Percentiles rank a stretch among this genome's conserved stretches.
These are phyloP conservation scores for Botrytis squamosa DNA, from an alignment of 2,329 filamentous ascomycete genomes.

Conservation along the genomic window DNA sequence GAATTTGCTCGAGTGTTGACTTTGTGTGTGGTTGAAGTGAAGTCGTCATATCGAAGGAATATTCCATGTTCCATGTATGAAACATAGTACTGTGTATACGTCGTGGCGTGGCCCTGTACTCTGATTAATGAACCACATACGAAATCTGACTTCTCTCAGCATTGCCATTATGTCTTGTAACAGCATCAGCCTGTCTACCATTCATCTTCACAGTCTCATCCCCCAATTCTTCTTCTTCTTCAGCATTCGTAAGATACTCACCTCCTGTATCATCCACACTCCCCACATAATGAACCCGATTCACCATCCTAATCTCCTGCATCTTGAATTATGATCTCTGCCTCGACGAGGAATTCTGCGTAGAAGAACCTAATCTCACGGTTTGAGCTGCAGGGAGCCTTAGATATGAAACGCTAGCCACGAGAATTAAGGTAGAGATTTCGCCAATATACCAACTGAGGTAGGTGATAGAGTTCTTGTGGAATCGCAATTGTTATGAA, in stretches of 20 bases:
- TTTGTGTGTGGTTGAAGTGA: not conserved
- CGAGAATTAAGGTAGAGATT: not conserved
- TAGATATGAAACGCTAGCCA: not conserved
- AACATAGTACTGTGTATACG: not conserved
- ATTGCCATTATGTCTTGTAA: not conserved
- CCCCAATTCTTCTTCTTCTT: not conserved
- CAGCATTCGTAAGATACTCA: not conserved
- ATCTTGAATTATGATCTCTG: too few relatives aligned
- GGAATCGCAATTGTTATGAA: not conserved
- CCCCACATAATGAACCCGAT: not conserved
- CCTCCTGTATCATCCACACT: not conserved
- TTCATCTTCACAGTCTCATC: not conserved
- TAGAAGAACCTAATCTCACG: not conserved
- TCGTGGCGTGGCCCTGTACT: not conserved
- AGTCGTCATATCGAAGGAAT: not conserved
- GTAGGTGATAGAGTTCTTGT: not conserved
- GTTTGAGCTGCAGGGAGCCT: not conserved
- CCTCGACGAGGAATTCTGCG: not conserved
- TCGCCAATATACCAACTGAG: too few relatives aligned
- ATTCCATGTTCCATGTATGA: not conserved
- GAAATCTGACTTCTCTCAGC: not conserved
- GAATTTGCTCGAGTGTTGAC: too few relatives aligned
- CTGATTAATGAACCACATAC: not conserved
- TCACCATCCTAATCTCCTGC: too few relatives aligned
- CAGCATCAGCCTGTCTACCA: not conserved